Conservation (phyloP, 1,139 yeast genomes). For the Saccharomyces pastorianus region DNA sequence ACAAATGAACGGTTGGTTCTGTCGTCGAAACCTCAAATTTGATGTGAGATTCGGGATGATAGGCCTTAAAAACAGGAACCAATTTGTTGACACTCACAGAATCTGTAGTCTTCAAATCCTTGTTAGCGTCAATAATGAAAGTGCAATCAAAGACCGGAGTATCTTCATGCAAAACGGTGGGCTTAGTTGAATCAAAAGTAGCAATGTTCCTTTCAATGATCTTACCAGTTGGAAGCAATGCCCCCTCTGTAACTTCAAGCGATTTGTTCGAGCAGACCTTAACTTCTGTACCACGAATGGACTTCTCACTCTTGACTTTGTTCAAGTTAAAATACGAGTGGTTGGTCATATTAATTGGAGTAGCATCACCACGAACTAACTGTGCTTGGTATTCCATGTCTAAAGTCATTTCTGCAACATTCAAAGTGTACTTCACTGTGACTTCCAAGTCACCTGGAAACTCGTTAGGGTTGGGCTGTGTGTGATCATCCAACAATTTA, state of each 20-base stretch:
- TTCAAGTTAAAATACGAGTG: constrained; percentile 49
- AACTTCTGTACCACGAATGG: constrained; percentile 17
- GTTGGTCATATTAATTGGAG: constrained; percentile 51
- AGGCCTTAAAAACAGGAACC: constrained; percentile 37
- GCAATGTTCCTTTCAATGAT: constrained; percentile 23
- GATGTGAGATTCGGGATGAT: constrained; percentile 39
- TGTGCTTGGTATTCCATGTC: constrained; percentile 42
- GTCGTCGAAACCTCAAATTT: constrained; percentile 43
- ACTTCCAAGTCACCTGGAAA: neutral
- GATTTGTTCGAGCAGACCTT: constrained; percentile 27
- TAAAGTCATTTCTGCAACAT: constrained; percentile 22
- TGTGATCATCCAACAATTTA: constrained; percentile 33
- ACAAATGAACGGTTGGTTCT: constrained; percentile 59
- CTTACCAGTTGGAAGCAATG: constrained; percentile 46
- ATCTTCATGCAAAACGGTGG: neutral
- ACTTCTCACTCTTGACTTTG: constrained; percentile 19
- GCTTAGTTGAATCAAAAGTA: neutral
- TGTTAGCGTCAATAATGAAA: constrained; percentile 37
- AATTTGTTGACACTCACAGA: constrained; percentile 32
- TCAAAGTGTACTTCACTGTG: neutral
- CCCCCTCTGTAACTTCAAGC: constrained; percentile 35
- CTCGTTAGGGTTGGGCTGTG: neutral
- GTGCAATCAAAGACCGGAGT: constrained; percentile 42
- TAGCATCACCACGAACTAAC: constrained; percentile 35
- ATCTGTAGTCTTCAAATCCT: constrained; percentile 36